Evolutionary conservation across 345 rosid species (phyloP).

Genomic region (Anacardium occidentale): DNA sequence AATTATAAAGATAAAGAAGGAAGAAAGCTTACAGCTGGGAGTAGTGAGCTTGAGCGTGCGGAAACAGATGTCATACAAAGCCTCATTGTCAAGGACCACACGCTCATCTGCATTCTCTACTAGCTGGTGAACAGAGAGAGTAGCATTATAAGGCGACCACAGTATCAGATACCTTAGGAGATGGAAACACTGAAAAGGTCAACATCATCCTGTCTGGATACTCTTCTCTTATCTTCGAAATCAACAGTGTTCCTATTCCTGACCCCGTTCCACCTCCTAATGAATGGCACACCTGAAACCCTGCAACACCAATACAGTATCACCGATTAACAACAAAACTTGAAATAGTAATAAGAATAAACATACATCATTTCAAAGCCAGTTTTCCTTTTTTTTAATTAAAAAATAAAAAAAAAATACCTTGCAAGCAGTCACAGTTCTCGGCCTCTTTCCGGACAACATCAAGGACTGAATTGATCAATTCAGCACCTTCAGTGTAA

Average conservation of each 20-base stretch:
- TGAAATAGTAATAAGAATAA: too few species aligned
- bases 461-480: conserved; percentile 58
- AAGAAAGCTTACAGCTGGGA: conserved; percentile 36
- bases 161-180: too few species aligned
- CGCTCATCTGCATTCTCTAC: conserved; percentile 47
- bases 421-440: conserved; percentile 68
- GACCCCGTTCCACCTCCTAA: conserved; percentile 45
- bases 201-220: conserved; percentile 48
- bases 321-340: not conserved
- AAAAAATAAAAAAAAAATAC: conserved; percentile 10
- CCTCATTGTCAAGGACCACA: conserved; percentile 46
- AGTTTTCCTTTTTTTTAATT: not conserved
- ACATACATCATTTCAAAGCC: too few species aligned
- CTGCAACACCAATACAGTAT: conserved; percentile 13
- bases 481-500: conserved; percentile 62
- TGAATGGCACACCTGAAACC: conserved; percentile 45
- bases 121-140: conserved; percentile 41
- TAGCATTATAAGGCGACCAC: conserved; percentile 47
- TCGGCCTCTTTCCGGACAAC: conserved; percentile 65
- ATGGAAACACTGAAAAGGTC: conserved; percentile 43
- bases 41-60: conserved; percentile 43
- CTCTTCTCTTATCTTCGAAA: conserved; percentile 44
- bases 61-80: conserved; percentile 44
- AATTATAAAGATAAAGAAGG: not conserved
- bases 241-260: conserved; percentile 45